A percentile compares a stretch with the other conserved stretches of the same genome.
Conservation (phyloP, 805 yeast species). For the Starmerella potacharoeniae region DNA sequence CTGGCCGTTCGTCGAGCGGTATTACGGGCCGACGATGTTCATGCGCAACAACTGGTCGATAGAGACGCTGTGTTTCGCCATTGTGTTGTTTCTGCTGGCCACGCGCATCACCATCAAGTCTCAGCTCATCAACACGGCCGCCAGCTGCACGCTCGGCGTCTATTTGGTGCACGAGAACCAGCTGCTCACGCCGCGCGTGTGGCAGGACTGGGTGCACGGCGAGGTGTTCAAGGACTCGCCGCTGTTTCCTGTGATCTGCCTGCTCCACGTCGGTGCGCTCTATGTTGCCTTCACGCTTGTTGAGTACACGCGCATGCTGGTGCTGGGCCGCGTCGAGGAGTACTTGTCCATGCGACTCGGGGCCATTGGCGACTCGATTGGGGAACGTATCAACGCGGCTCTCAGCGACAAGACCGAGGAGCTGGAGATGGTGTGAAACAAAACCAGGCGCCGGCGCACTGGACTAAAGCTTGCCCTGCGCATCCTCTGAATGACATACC, state of each 20-base stretch:
- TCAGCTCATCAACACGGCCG: conserved; percentile 5
- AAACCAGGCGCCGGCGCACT: too few species aligned
- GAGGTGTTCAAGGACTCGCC: not conserved
- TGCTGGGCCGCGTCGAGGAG: not conserved
- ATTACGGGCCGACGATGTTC: conserved; percentile 6
- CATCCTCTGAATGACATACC: too few species aligned
- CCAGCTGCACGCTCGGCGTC: conserved; percentile 13
- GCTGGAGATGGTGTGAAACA: not conserved
- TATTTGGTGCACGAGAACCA: conserved; percentile 13
- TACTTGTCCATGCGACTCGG: not conserved
- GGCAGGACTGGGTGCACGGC: conserved; percentile 3
- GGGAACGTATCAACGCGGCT: not conserved
- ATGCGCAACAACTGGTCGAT: conserved; percentile 10
- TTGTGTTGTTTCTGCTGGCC: conserved; percentile 4
- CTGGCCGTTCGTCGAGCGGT: not conserved
- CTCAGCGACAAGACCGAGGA: not conserved
- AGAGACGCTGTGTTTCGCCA: conserved; percentile 2
- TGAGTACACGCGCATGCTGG: conserved; percentile 1
- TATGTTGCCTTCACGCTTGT: conserved; percentile 4
- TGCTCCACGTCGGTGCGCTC: conserved; percentile 1
- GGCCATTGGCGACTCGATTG: not conserved
- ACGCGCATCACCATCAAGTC: conserved; percentile 2
- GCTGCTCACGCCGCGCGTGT: conserved; percentile 4
- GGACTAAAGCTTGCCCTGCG: too few species aligned
- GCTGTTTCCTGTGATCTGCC: conserved; percentile 6